phyloP scores from a whole-genome alignment of 2,329 filamentous ascomycete species.

The Chrysosporium keratinophilum region DNA sequence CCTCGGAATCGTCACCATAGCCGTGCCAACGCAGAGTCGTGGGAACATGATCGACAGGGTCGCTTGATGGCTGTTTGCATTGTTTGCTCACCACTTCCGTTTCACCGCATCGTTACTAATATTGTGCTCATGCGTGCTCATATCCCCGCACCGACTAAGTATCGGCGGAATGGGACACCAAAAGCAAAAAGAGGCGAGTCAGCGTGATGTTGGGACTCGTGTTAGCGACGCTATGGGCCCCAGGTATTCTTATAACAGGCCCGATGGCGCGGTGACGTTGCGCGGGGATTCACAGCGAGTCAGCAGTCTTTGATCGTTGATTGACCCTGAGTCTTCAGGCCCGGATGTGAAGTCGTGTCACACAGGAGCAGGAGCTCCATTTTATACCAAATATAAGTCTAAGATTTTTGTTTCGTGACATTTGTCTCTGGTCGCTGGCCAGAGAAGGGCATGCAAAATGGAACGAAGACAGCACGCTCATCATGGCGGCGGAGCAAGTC shows the following conservation, averaged over 20 bases:
- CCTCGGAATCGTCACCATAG: no score
- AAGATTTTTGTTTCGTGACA: neutral
- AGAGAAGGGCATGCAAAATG: neutral
- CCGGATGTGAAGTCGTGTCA: no score
- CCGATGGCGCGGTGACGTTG: neutral
- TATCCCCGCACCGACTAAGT: constrained; percentile 12
- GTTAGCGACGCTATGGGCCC: neutral
- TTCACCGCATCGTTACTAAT: constrained; percentile 3
- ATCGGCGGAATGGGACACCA: neutral
- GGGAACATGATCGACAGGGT: no score
- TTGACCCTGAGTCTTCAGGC: neutral
- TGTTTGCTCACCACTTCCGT: no score
- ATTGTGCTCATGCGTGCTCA: constrained; percentile 51
- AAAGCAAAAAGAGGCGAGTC: neutral
- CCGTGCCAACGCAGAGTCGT: no score
- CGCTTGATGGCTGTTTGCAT: no score
- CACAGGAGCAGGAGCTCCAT: no score
- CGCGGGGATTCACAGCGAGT: no score
- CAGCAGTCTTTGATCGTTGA: neutral
- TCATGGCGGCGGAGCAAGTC: neutral
- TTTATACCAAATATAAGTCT: neutral
- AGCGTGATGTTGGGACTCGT: neutral
- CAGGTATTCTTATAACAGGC: neutral
- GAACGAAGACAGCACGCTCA: neutral
- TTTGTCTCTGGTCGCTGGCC: neutral